Evolutionary conservation across 371 early-diverging fungal genomes (phyloP).

Genomic region (Coemansia sp.): DNA sequence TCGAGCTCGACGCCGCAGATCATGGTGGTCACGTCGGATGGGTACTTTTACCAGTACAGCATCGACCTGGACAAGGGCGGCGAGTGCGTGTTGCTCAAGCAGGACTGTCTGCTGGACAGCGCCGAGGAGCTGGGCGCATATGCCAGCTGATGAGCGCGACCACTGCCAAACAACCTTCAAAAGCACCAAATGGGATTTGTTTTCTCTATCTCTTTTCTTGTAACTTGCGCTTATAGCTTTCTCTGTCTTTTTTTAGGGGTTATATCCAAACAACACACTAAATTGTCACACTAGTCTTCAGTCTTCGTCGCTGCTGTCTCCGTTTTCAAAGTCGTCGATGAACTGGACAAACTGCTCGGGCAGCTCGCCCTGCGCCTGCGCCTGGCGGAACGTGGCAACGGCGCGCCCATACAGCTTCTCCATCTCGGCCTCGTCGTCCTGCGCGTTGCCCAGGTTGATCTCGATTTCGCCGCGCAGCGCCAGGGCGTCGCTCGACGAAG

Average conservation of each 20-base stretch:
- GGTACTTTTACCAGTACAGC: constrained; percentile 86
- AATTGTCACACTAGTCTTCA: constrained; percentile 2
- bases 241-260: no score
- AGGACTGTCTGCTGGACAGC: constrained; percentile 53
- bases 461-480: constrained; percentile 43
- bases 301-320: constrained; percentile 1
- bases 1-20: constrained; percentile 68
- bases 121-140: constrained; percentile 49
- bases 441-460: constrained; percentile 45
- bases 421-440: constrained; percentile 27
- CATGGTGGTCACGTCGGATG: constrained; percentile 90
- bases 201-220: not conserved
- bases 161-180: no score
- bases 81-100: constrained; percentile 83
- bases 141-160: constrained; percentile 20
- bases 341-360: constrained; percentile 48
- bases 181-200: not conserved
- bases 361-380: constrained; percentile 27
- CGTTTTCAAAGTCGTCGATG: constrained; percentile 39
- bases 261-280: no score
- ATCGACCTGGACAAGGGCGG: constrained; percentile 90
- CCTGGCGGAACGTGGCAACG: constrained; percentile 29
- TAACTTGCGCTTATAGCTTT: not conserved
- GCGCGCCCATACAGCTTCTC: constrained; percentile 32
- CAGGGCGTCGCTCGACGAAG: constrained; percentile 15